Conservation (phyloP, 371 early-diverging fungal genomes). For the Mucor sp. region DNA sequence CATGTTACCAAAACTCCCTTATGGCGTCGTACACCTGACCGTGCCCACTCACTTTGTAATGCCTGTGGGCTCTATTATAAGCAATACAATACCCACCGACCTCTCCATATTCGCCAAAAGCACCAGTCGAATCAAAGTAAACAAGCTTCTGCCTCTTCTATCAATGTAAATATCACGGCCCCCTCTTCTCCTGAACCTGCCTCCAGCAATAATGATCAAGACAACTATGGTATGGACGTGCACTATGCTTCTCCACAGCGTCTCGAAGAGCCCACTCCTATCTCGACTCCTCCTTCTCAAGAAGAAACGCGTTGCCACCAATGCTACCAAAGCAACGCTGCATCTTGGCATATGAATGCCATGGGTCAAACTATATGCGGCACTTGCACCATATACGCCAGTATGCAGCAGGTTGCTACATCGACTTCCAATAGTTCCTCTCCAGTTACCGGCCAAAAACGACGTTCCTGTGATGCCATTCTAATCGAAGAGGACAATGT, state of each 20-base stretch:
- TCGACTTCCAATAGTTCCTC: neutral
- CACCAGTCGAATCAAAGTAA: slow-evolving; percentile 16
- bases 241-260: neutral
- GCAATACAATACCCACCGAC: slow-evolving; percentile 73
- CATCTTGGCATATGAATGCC: slow-evolving; percentile 11
- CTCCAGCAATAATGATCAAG: neutral
- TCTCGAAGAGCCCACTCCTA: neutral
- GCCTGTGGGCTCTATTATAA: slow-evolving; percentile 86
- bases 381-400: slow-evolving; percentile 17
- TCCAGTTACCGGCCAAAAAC: slow-evolving; percentile 9
- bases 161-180: neutral
- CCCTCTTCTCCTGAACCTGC: neutral
- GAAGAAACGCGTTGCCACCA: slow-evolving; percentile 12
- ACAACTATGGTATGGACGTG: neutral
- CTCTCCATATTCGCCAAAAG: slow-evolving; percentile 64
- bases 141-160: slow-evolving; percentile 4
- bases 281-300: neutral
- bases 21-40: slow-evolving; percentile 81
- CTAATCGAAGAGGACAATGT: slow-evolving; percentile 6
- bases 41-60: slow-evolving; percentile 80
- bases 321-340: slow-evolving; percentile 13
- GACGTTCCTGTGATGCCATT: slow-evolving; percentile 11
- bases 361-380: slow-evolving; percentile 13
- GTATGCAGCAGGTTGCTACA: neutral
- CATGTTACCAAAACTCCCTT: slow-evolving; percentile 78